Percentiles rank a stretch among this genome's conserved stretches.
Evolutionary conservation across 2,329 filamentous ascomycete genomes (phyloP).

Genomic region (Dendryphion nanum): DNA sequence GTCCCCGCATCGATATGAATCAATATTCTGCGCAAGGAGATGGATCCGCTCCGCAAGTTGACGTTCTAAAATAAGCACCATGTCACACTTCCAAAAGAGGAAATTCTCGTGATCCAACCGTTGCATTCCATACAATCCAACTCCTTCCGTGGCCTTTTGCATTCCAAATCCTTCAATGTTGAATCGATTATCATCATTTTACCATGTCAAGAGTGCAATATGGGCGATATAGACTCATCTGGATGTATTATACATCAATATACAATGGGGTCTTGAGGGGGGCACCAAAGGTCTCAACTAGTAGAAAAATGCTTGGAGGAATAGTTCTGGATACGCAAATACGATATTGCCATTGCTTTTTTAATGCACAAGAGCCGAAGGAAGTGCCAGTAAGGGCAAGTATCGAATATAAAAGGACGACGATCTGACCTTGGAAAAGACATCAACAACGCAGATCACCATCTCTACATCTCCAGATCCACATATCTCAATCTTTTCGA

Average conservation of each 20-base stretch:
- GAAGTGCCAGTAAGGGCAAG: slow-evolving; percentile 5
- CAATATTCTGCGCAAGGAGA: neutral
- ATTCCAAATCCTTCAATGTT: slow-evolving; percentile 5
- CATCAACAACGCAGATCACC: slow-evolving; percentile 7
- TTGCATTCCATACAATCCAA: slow-evolving; percentile 5
- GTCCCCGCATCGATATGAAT: neutral
- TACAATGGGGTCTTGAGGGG: slow-evolving; percentile 1
- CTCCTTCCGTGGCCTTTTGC: neutral
- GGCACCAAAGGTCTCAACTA: neutral
- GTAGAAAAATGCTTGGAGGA: slow-evolving; percentile 1
- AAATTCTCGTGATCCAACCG: slow-evolving; percentile 4
- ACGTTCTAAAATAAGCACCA: neutral
- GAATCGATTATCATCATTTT: slow-evolving; percentile 2
- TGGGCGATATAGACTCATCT: slow-evolving; percentile 7
- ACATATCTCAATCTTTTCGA: neutral
- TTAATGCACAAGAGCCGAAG: neutral
- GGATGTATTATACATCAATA: slow-evolving; percentile 4
- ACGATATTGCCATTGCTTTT: neutral
- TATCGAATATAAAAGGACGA: slow-evolving; percentile 11
- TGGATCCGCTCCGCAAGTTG: neutral
- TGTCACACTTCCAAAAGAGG: slow-evolving; percentile 5
- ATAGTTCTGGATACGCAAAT: neutral
- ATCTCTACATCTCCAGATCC: neutral
- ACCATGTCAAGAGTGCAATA: slow-evolving; percentile 1
- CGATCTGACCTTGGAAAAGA: slow-evolving; percentile 5